Base-by-base conservation (phyloP, 2,329 filamentous ascomycete genomes). In the Microsporum audouinii region DNA sequence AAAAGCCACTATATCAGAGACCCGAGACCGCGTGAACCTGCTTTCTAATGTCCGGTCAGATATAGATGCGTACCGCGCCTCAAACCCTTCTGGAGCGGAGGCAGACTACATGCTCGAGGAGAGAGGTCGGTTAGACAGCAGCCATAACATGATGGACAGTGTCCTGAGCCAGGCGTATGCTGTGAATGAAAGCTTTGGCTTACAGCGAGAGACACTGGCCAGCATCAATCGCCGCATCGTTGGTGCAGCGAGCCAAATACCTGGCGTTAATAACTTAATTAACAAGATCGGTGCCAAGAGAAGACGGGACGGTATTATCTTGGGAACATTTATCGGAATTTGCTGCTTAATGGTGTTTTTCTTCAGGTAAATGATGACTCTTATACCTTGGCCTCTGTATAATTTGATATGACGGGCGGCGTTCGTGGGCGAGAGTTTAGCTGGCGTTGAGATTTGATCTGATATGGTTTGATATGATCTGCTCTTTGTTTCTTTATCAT, bases 21-120 rank as follows among this genome's bases (percentile, higher is more conserved):
- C 89, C 57, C 88, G 94, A 70, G 86, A 95, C 74, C 86, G 91
- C 66, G 88, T 89, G 61, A 96, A 97, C 74, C 84, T 99, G 36
- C 84, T 99, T 61, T 88, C 86, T 59, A 94, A 90, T 70, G 91
- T 99, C 57, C 88, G 90, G 65, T 88, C 88, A 69, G 94, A 99
- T 73, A 97, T 97, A 73, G 83, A 90, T 73, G 86, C 89, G 60
- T 96, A 96, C 77, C 88, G 88, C 60, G 84, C 87, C 57, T 84
- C 84, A 61, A 94, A 95, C 71, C 89, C 89, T 6, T 88, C 84
- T 67, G 85, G 85, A 2, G 88, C 87, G 60, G 94, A 97, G 77
- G 90, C 90, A 55, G 92, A 99, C 63, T 99, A 97, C 78, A 96
- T 99, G 91, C 82, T 99, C 33, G 88, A 89, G 68, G 94, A 99